Percentiles rank a stretch among this genome's conserved stretches.
These are phyloP conservation scores for Penicillium sp. DNA, from an alignment of 2,329 filamentous ascomycete genomes.

Conservation along the genomic window DNA sequence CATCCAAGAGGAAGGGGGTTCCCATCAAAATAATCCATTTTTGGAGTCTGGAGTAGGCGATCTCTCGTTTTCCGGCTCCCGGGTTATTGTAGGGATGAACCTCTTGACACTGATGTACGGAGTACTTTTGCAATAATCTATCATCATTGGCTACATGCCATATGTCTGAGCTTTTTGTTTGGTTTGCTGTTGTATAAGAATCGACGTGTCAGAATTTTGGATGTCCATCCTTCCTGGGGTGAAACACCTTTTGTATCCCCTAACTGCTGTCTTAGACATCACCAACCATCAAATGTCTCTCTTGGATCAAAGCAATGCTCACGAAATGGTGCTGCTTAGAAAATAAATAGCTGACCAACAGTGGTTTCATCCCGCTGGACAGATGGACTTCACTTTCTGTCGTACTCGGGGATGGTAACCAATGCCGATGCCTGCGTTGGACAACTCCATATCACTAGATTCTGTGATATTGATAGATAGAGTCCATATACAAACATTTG, in stretches of 20 bases:
- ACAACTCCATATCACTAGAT: neutral
- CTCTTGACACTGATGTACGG: neutral
- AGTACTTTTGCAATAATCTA: neutral
- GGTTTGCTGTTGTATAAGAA: conserved; percentile 1
- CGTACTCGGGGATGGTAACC: neutral
- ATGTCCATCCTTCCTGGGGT: conserved; percentile 3
- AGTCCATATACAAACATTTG: neutral
- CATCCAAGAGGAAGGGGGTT: conserved; percentile 1
- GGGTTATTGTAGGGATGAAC: conserved; percentile 7
- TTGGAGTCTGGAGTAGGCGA: neutral
- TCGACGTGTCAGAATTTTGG: neutral
- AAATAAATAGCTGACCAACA: neutral
- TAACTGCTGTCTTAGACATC: conserved; percentile 17
- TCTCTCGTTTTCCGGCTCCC: conserved; percentile 8
- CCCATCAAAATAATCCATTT: conserved; percentile 8
- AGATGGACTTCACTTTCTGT: neutral
- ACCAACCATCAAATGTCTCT: neutral
- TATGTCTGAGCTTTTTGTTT: neutral
- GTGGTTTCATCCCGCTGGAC: neutral
- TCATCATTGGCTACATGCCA: conserved; percentile 1
- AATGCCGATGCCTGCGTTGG: neutral
- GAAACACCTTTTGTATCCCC: conserved; percentile 15
- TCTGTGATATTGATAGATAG: no score
- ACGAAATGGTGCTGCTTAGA: neutral
- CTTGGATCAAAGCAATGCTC: neutral